A percentile compares a stretch with the other conserved stretches of the same genome.
These are phyloP conservation scores for Lentinula novae-zelandiae DNA, from an alignment of 1,284 basidiomycete genomes.

Conservation along the genomic window DNA sequence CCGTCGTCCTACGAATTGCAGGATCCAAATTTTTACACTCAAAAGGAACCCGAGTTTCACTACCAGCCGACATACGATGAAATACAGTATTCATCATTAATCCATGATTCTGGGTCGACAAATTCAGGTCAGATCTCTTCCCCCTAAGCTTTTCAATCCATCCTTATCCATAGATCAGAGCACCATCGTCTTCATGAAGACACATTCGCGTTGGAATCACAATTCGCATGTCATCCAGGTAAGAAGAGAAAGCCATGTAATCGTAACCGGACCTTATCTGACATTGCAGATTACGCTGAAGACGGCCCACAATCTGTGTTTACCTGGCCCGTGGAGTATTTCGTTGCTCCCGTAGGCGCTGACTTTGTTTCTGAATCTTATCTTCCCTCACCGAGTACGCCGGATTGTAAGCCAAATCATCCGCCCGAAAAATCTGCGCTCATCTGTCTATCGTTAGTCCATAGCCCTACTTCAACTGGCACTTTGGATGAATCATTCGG, in stretches of 20 bases:
- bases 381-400: background rate
- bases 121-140: background rate
- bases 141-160: background rate
- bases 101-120: background rate
- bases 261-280: background rate
- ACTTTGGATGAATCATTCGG: constrained; percentile 1
- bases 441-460: background rate
- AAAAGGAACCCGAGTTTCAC: background rate
- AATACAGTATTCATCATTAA: background rate
- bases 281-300: background rate
- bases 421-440: background rate
- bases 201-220: background rate
- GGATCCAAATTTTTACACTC: background rate
- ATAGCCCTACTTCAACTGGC: background rate
- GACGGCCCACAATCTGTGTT: background rate
- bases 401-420: constrained; percentile 9
- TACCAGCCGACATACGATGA: background rate
- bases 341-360: constrained; percentile 2
- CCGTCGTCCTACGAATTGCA: background rate
- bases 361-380: background rate
- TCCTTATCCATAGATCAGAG: background rate
- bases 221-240: background rate
- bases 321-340: constrained; percentile 14
- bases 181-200: background rate
- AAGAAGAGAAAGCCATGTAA: background rate